These are phyloP conservation scores for Metarhizium album DNA, from an alignment of 2,329 filamentous ascomycete species.

Conservation along the genomic window DNA sequence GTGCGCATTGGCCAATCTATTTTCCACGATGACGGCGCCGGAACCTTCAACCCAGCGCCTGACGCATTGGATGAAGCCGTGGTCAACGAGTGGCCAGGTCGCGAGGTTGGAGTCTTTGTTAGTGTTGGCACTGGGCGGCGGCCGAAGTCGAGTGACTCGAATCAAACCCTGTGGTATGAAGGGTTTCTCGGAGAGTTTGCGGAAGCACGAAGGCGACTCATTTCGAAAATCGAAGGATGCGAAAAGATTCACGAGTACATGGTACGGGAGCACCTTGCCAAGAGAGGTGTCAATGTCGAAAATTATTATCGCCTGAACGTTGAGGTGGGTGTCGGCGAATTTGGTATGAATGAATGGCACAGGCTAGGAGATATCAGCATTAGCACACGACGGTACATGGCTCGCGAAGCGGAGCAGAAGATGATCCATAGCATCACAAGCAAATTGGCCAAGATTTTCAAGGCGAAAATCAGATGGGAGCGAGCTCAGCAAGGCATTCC, in stretches of 20 bases:
- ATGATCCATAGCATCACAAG: conserved; percentile 67
- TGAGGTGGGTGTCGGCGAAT: conserved; percentile 90
- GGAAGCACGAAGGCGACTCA: conserved; percentile 74
- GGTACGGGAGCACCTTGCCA: conserved; percentile 65
- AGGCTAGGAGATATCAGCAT: conserved; percentile 92
- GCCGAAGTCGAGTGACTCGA: conserved; percentile 52
- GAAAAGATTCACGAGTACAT: conserved; percentile 84
- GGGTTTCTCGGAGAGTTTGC: conserved; percentile 87
- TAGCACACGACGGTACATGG: conserved; percentile 74
- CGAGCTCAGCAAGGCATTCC: conserved; percentile 31
- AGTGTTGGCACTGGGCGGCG: conserved; percentile 91
- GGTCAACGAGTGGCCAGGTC: conserved; percentile 87
- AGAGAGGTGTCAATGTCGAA: conserved; percentile 71
- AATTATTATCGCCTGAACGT: conserved; percentile 97
- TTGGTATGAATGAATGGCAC: conserved; percentile 98
- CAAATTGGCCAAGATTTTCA: conserved; percentile 75
- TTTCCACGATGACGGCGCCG: conserved; percentile 86
- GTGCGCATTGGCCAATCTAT: conserved; percentile 87
- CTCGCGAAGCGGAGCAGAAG: conserved; percentile 59
- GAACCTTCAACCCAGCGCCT: conserved; percentile 85
- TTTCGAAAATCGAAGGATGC: conserved; percentile 90
- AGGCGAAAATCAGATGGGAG: conserved; percentile 60
- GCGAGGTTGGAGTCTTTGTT: conserved; percentile 84
- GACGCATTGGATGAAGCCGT: conserved; percentile 81
- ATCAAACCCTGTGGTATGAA: conserved; percentile 81